Conservation (phyloP, 2,329 filamentous ascomycete species). For the Cladophialophora yegresii region DNA sequence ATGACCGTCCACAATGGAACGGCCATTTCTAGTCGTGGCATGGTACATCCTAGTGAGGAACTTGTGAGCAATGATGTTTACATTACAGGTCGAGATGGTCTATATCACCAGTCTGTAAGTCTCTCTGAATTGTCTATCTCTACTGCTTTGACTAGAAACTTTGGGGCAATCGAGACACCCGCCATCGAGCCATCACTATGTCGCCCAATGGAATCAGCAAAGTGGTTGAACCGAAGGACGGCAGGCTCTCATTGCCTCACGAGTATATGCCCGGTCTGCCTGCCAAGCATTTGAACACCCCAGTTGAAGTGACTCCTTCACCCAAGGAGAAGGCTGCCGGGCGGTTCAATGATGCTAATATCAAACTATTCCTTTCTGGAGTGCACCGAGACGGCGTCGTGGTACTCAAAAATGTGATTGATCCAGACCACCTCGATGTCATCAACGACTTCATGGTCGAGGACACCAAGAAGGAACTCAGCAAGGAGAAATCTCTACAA, state of each 20-base stretch:
- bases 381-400: constrained; percentile 43
- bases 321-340: constrained; percentile 14
- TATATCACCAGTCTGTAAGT: constrained; percentile 2
- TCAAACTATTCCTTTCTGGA: constrained; percentile 24
- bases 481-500: constrained; percentile 41
- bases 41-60: neutral
- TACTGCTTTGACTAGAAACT: neutral
- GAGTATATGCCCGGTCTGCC: constrained; percentile 23
- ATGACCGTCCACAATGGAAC: neutral
- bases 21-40: neutral
- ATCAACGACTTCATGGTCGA: constrained; percentile 61
- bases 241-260: constrained; percentile 7
- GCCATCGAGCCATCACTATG: neutral
- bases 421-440: constrained; percentile 36
- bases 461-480: constrained; percentile 36
- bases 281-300: constrained; percentile 19
- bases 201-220: constrained; percentile 12
- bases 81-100: neutral
- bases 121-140: neutral
- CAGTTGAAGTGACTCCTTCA: constrained; percentile 18
- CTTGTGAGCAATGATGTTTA: neutral
- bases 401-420: constrained; percentile 37
- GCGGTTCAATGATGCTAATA: constrained; percentile 22
- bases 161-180: neutral
- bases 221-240: constrained; percentile 10